phyloP scores from a whole-genome alignment of 192 early-diverging fungal species.

The Polychytrium aggregatum region DNA sequence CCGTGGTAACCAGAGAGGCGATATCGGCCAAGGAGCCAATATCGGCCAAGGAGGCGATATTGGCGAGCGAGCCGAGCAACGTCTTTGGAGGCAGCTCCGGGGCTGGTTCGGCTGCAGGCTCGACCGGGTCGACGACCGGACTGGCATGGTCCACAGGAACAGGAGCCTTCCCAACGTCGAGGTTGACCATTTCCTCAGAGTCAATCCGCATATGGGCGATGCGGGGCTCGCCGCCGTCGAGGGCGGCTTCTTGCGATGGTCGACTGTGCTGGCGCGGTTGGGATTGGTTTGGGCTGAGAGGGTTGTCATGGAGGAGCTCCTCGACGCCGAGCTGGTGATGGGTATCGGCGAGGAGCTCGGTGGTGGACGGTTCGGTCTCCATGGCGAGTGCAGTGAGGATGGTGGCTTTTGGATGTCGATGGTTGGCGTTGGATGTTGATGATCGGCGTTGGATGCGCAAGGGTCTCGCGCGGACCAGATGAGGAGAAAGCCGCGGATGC shows the following conservation, averaged over 20 bases:
- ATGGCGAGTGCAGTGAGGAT: too few relatives aligned
- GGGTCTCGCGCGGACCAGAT: too few relatives aligned
- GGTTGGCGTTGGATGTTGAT: too few relatives aligned
- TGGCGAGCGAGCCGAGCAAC: too few relatives aligned
- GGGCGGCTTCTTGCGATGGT: not conserved
- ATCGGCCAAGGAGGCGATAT: too few relatives aligned
- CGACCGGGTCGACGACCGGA: not conserved
- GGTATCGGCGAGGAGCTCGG: constrained; percentile 5
- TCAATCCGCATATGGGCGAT: not conserved
- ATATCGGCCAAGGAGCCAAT: too few relatives aligned
- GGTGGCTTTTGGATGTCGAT: too few relatives aligned
- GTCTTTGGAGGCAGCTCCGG: too few relatives aligned
- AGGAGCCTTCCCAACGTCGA: not conserved
- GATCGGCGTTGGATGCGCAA: too few relatives aligned
- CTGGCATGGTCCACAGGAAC: not conserved
- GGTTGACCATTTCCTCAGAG: not conserved
- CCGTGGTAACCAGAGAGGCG: too few relatives aligned
- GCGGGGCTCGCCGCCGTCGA: constrained; percentile 4
- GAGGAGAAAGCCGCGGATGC: too few relatives aligned
- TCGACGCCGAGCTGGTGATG: constrained; percentile 10
- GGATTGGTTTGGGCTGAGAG: not conserved
- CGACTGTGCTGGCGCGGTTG: not conserved
- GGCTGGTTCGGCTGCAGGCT: too few relatives aligned
- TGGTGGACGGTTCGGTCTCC: not conserved
- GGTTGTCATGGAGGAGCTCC: constrained; percentile 7